Percentiles rank a stretch among this genome's conserved stretches.
phyloP scores from a whole-genome alignment of 1,284 basidiomycete species.

The Pterula multifida region DNA sequence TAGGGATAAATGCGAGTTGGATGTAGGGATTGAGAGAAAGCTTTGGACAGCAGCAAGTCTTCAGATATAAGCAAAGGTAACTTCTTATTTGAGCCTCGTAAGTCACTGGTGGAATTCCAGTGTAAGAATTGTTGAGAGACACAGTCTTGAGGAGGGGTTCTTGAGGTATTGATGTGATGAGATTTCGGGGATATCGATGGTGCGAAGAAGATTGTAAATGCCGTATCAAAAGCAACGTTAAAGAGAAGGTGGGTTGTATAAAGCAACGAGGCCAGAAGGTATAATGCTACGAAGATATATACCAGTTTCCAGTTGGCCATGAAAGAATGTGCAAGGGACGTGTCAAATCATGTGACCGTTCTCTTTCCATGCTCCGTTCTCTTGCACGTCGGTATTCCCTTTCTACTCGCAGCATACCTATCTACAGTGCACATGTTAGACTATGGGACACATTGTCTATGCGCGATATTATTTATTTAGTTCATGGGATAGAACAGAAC shows the following conservation, averaged over 20 bases:
- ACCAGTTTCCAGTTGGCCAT: background rate
- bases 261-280: background rate
- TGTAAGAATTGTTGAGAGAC: background rate
- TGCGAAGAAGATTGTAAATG: background rate
- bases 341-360: background rate
- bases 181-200: background rate
- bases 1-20: constrained; percentile 70
- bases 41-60: constrained; percentile 47
- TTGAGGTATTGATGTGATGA: background rate
- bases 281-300: background rate
- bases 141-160: background rate
- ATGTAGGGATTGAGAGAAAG: constrained; percentile 53
- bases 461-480: background rate
- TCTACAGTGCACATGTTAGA: background rate
- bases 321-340: background rate
- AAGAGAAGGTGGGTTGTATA: background rate
- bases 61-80: constrained; percentile 9
- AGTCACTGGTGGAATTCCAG: background rate
- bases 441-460: background rate
- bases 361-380: background rate
- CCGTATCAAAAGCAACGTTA: background rate
- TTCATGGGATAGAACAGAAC: background rate
- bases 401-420: background rate
- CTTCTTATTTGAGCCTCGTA: background rate
- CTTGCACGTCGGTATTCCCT: background rate